A percentile compares a stretch with the other conserved stretches of the same genome.
Evolutionary conservation across 495 filamentous ascomycete genomes (phyloP).

Genomic region (Symbiotaphrina buchneri): DNA sequence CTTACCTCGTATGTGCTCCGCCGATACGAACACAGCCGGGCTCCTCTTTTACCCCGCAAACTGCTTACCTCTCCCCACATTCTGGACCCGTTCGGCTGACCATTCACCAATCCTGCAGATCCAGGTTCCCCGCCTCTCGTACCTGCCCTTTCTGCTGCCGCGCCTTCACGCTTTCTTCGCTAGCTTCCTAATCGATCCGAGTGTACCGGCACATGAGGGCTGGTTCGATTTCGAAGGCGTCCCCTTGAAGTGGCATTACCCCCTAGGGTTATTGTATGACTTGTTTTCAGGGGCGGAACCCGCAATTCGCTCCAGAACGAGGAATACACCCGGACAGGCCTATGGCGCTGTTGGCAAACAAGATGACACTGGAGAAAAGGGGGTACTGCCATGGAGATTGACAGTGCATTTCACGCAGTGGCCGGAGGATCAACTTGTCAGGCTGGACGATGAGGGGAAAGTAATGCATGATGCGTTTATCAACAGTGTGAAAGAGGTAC

Average conservation of each 20-base stretch:
- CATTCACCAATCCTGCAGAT: conserved; percentile 12
- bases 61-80: neutral
- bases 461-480: conserved; percentile 67
- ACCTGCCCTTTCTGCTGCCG: conserved; percentile 57
- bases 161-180: conserved; percentile 58
- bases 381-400: conserved; percentile 54
- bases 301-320: conserved; percentile 13
- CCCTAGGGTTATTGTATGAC: conserved; percentile 73
- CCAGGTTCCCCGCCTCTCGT: conserved; percentile 42
- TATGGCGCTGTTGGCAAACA: conserved; percentile 1
- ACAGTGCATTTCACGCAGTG: conserved; percentile 51
- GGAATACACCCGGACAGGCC: conserved; percentile 4
- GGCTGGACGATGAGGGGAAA: conserved; percentile 34
- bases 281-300: conserved; percentile 52
- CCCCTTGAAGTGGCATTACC: conserved; percentile 73
- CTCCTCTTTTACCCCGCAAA: neutral
- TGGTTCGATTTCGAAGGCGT: conserved; percentile 58
- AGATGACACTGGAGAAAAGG: conserved; percentile 15
- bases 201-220: conserved; percentile 27
- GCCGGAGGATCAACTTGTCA: conserved; percentile 40
- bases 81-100: neutral
- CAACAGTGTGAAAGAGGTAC: conserved; percentile 75
- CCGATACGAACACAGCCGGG: too few species aligned
- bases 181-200: conserved; percentile 43
- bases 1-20: conserved; percentile 22